Conservation (phyloP, 2,329 filamentous ascomycete genomes). For the Aspergillus alliaceus region DNA sequence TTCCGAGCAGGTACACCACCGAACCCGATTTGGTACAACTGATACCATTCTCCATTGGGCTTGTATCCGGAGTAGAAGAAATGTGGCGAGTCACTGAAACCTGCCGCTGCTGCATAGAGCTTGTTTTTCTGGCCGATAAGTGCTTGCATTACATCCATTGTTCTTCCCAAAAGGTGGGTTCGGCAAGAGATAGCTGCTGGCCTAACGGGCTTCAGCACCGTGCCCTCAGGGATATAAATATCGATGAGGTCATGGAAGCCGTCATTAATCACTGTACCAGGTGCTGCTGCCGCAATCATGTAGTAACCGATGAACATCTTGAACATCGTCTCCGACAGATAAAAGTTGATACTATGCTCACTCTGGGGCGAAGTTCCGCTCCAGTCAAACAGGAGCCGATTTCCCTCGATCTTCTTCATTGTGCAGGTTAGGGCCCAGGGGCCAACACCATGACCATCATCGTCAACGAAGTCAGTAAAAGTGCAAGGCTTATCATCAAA, state of each 20-base stretch:
- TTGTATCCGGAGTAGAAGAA: slow-evolving; percentile 54
- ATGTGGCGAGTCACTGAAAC: slow-evolving; percentile 53
- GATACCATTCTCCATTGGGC: slow-evolving; percentile 49
- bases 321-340: slow-evolving; percentile 51
- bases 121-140: slow-evolving; percentile 50
- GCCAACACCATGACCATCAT: slow-evolving; percentile 48
- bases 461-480: slow-evolving; percentile 53
- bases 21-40: slow-evolving; percentile 53
- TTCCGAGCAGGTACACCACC: slow-evolving; percentile 51
- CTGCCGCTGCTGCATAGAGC: slow-evolving; percentile 49
- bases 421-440: slow-evolving; percentile 50
- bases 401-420: slow-evolving; percentile 44
- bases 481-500: slow-evolving; percentile 43
- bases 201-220: slow-evolving; percentile 47
- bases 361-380: slow-evolving; percentile 50
- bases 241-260: slow-evolving; percentile 54
- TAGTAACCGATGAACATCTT: slow-evolving; percentile 53
- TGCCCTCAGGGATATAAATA: slow-evolving; percentile 47
- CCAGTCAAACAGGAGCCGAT: slow-evolving; percentile 51
- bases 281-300: slow-evolving; percentile 51
- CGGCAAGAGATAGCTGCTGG: slow-evolving; percentile 50
- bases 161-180: slow-evolving; percentile 50
- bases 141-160: slow-evolving; percentile 53
- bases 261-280: slow-evolving; percentile 51
- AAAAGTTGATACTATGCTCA: slow-evolving; percentile 50